Evolutionary conservation across 495 filamentous ascomycete species (phyloP), one percentile per base, ranked within the genome.

Genomic region (Aspergillus ellipticus): DNA sequence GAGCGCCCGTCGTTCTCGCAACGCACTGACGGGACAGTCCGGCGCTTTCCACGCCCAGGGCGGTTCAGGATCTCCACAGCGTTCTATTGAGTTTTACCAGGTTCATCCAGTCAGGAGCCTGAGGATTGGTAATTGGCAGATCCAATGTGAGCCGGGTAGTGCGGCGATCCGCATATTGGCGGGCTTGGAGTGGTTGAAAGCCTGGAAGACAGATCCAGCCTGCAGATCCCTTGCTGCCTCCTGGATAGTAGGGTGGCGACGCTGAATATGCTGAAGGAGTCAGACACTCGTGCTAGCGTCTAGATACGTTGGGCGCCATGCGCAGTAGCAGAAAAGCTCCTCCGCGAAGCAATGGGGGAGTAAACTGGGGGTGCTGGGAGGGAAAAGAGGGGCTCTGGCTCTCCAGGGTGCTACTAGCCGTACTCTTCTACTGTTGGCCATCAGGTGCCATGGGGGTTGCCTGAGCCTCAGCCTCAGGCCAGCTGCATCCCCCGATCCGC

Each of bases 1-100:
- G 60, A 63, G 54, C 54, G 56, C 42, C 45, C 45, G 22, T 7
- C n/a, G n/a, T 29, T 28, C 4, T 26, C 21, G 8, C 33, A 35
- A 15, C 33, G 33, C 33, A 35, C 33, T 15, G 33, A n/a, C 45
- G 22, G 13, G 43, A 24, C 9, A n/a, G 20, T 16, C 45, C 22
- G 28, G 24, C 28, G 22, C 28, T 48, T 24, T 16, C 45, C 45
- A 28, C n/a, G 13, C 22, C 45, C 45, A 28, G 28, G 22, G 24
- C 45, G n/a, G 22, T 48, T 29, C 11, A 28, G n/a, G 24, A 16
- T 28, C 45, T 22, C 45, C 45, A 48, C 45, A 29, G 16, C 24
- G 7, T 29, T 10, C 26, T 16, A 28, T 28, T 22, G n/a, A 22
- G 22, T 6, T 17, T 16, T 16, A 31, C 28, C 16, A 11, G 11